Evolutionary conservation across 176 grass and related monocot genomes (phyloP).

Genomic region (Lolium perenne): DNA sequence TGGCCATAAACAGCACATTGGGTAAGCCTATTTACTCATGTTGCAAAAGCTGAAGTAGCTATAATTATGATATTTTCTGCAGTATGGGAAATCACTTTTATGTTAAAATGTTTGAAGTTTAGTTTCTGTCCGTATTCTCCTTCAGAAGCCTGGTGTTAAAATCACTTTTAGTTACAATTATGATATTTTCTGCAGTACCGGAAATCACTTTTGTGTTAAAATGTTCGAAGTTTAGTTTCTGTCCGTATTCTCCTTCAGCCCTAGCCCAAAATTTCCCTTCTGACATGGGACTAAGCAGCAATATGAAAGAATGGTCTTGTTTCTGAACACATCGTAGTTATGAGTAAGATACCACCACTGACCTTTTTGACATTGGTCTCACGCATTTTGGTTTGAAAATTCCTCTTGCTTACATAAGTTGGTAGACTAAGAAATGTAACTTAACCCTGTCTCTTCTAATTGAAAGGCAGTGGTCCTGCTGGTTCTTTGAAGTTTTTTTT

Average conservation of each 20-base stretch:
- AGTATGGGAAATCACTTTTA: conserved; percentile 26
- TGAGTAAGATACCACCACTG: neutral
- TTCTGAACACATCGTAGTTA: neutral
- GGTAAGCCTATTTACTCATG: conserved; percentile 50
- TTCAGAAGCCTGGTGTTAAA: neutral
- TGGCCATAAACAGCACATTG: conserved; percentile 33
- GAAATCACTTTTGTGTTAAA: neutral
- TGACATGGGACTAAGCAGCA: neutral
- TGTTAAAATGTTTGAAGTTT: conserved; percentile 2
- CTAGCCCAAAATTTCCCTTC: neutral
- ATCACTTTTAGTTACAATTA: conserved; percentile 21
- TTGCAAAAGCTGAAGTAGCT: conserved; percentile 41
- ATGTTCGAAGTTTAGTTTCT: conserved; percentile 19
- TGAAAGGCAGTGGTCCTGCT: neutral
- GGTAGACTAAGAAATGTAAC: neutral
- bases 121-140: neutral
- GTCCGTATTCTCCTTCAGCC: neutral
- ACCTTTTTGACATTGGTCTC: neutral
- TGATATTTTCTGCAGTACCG: conserved; percentile 31
- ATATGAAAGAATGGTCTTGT: neutral
- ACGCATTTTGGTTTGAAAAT: neutral
- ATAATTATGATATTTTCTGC: conserved; percentile 35
- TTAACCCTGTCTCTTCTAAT: neutral
- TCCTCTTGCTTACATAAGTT: neutral
- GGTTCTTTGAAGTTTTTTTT: neutral